Conservation (phyloP, 805 yeast species). For the Kazachstania kunashirensis region DNA sequence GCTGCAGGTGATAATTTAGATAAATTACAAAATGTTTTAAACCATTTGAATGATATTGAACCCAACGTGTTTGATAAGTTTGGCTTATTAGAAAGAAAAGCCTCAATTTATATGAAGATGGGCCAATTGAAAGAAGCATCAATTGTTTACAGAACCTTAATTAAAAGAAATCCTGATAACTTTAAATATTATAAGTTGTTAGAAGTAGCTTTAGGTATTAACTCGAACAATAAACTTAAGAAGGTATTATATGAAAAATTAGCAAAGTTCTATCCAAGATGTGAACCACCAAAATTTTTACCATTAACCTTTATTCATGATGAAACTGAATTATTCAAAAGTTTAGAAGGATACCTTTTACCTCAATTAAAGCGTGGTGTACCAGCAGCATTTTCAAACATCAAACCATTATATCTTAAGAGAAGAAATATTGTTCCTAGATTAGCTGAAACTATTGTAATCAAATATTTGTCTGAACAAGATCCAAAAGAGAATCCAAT, state of each 20-base stretch:
- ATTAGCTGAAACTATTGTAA: constrained; percentile 45
- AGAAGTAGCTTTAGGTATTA: constrained; percentile 51
- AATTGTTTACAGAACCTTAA: constrained; percentile 51
- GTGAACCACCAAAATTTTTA: constrained; percentile 69
- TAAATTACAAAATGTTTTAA: constrained; percentile 49
- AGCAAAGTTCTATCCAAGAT: constrained; percentile 62
- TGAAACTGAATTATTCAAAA: constrained; percentile 33
- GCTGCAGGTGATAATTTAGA: constrained; percentile 41
- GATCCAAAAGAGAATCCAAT: constrained; percentile 29
- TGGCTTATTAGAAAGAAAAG: constrained; percentile 57
- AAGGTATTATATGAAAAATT: constrained; percentile 56
- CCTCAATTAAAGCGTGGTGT: constrained; percentile 67
- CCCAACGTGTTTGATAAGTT: constrained; percentile 48
- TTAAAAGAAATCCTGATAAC: constrained; percentile 82
- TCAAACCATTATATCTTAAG: constrained; percentile 66
- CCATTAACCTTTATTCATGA: constrained; percentile 68
- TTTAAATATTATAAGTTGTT: constrained; percentile 52
- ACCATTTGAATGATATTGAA: constrained; percentile 45
- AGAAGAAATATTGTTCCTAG: constrained; percentile 29
- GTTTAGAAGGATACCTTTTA: constrained; percentile 45
- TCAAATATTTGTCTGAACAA: constrained; percentile 34
- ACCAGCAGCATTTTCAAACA: constrained; percentile 80
- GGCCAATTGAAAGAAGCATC: constrained; percentile 58
- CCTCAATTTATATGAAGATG: constrained; percentile 49
- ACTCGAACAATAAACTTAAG: constrained; percentile 40